phyloP scores from a whole-genome alignment of 1,139 yeast species.

The Candida glucosophila region DNA sequence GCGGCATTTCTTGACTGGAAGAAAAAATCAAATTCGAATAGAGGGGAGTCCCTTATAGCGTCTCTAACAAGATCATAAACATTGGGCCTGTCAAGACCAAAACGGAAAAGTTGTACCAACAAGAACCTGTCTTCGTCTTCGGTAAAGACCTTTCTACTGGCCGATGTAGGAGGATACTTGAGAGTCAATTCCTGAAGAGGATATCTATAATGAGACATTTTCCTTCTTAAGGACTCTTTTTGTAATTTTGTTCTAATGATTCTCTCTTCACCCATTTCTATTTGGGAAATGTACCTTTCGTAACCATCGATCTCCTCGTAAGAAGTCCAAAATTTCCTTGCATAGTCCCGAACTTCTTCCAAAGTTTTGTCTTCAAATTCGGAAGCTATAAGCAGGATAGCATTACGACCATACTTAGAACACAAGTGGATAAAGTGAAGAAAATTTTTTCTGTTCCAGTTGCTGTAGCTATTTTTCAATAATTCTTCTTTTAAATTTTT shows the following conservation, averaged over 20 bases:
- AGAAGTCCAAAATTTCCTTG: constrained; percentile 58
- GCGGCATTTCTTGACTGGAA: constrained; percentile 58
- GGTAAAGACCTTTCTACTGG: constrained; percentile 50
- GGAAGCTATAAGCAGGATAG: constrained; percentile 48
- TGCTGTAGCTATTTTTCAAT: constrained; percentile 48
- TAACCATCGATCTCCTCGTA: constrained; percentile 63
- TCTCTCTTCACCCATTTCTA: constrained; percentile 73
- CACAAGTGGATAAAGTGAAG: constrained; percentile 53
- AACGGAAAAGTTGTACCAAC: constrained; percentile 53
- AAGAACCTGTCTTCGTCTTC: constrained; percentile 72
- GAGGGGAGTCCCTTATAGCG: constrained; percentile 49
- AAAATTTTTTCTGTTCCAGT: constrained; percentile 70
- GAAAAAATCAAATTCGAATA: constrained; percentile 65
- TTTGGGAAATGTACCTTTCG: constrained; percentile 56
- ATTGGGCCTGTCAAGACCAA: constrained; percentile 60
- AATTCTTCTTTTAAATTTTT: constrained; percentile 47
- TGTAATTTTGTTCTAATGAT: constrained; percentile 49
- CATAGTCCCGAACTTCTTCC: constrained; percentile 64
- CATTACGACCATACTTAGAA: constrained; percentile 62
- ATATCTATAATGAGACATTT: constrained; percentile 48
- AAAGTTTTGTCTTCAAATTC: constrained; percentile 59
- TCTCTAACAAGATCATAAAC: constrained; percentile 56
- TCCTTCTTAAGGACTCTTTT: constrained; percentile 59
- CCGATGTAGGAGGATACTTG: constrained; percentile 52
- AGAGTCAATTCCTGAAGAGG: constrained; percentile 60